These are phyloP conservation scores for Dryas integrifolia DNA, from an alignment of 331 rosid species.

Conservation along the genomic window DNA sequence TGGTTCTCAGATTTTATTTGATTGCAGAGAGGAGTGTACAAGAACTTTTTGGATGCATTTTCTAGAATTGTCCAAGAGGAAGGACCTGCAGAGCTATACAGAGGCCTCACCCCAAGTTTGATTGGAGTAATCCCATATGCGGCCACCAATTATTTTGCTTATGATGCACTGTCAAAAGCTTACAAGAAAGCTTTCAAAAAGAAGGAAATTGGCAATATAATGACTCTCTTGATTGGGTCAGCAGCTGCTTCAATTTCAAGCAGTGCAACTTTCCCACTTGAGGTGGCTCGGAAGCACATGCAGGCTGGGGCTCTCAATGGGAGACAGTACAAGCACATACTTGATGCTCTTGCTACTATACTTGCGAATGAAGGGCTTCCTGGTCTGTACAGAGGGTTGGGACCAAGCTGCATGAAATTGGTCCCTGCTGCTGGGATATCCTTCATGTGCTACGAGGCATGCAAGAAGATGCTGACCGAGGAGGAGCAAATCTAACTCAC, in stretches of 20 bases:
- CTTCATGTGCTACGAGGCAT: slow-evolving; percentile 84
- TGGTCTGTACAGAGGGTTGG: slow-evolving; percentile 69
- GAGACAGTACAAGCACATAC: slow-evolving; percentile 57
- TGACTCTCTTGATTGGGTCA: slow-evolving; percentile 73
- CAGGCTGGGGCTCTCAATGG: slow-evolving; percentile 70
- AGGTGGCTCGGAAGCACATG: slow-evolving; percentile 81
- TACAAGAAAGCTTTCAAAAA: slow-evolving; percentile 50
- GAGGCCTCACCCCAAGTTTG: slow-evolving; percentile 73
- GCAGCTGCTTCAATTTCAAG: slow-evolving; percentile 74
- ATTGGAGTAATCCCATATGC: slow-evolving; percentile 79
- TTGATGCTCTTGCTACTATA: slow-evolving; percentile 58
- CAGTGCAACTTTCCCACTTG: slow-evolving; percentile 70
- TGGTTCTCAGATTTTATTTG: neutral
- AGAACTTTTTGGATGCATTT: slow-evolving; percentile 53
- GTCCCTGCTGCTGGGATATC: slow-evolving; percentile 83
- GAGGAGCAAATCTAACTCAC: slow-evolving; percentile 21
- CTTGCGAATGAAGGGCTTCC: slow-evolving; percentile 51
- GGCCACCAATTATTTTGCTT: slow-evolving; percentile 66
- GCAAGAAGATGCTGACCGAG: slow-evolving; percentile 63
- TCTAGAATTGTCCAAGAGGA: slow-evolving; percentile 51
- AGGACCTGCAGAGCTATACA: slow-evolving; percentile 67
- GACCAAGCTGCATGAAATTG: slow-evolving; percentile 70
- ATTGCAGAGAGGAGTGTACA: slow-evolving; percentile 70
- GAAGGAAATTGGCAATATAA: slow-evolving; percentile 59
- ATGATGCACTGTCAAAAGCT: slow-evolving; percentile 64